Conservation (phyloP, 1,284 basidiomycete genomes). For the Cryptococcus sp. region DNA sequence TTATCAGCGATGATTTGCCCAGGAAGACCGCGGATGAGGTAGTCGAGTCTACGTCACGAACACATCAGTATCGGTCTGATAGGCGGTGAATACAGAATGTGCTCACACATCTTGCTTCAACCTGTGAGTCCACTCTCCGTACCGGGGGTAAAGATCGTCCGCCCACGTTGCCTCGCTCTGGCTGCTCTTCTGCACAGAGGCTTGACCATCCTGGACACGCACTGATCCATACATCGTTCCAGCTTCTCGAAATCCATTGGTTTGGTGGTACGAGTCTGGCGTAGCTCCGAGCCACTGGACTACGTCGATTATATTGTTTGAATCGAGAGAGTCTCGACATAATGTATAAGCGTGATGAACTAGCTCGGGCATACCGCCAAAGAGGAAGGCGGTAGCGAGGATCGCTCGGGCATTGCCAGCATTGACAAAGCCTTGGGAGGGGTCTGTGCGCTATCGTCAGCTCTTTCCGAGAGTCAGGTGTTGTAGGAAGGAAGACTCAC, state of each 20-base stretch:
- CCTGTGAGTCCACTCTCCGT: constrained; percentile 42
- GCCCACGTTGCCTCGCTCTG: constrained; percentile 11
- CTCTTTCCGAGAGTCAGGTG: neutral
- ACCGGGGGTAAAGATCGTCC: constrained; percentile 21
- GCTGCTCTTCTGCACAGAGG: constrained; percentile 2
- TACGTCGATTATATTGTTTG: constrained; percentile 72
- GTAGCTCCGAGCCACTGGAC: constrained; percentile 64
- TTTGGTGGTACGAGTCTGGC: neutral
- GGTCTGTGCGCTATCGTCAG: constrained; percentile 18
- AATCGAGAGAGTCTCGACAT: constrained; percentile 70
- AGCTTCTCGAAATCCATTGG: neutral
- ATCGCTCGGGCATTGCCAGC: constrained; percentile 76
- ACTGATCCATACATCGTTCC: constrained; percentile 14
- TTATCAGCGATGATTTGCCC: constrained; percentile 31
- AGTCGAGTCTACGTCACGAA: constrained; percentile 63
- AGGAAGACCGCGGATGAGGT: constrained; percentile 71
- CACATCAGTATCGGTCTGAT: constrained; percentile 59
- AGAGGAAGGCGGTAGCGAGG: constrained; percentile 74
- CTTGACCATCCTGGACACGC: constrained; percentile 5
- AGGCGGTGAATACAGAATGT: constrained; percentile 17
- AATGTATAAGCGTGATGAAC: constrained; percentile 74
- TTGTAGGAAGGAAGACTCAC: constrained; percentile 19
- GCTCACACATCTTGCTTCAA: constrained; percentile 44
- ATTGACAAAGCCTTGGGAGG: constrained; percentile 56
- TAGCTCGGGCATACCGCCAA: constrained; percentile 81